Evolutionary conservation across 495 filamentous ascomycete species (phyloP).

Genomic region (Penicillium atrosanguineum): DNA sequence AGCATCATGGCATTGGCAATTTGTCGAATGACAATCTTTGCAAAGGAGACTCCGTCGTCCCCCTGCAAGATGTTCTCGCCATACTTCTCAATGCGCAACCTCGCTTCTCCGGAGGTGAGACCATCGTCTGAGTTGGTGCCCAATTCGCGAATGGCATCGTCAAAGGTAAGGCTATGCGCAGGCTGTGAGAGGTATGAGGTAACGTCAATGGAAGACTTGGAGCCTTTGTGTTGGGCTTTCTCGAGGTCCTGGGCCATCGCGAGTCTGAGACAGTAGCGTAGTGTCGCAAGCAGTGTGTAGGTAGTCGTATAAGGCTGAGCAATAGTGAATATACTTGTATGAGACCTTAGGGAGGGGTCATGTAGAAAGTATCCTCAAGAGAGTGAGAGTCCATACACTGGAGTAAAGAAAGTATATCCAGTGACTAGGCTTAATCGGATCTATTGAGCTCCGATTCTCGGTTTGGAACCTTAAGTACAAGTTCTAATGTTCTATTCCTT

Average conservation of each 20-base stretch:
- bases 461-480: constrained; percentile 13
- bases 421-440: background rate
- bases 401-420: background rate
- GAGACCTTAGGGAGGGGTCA: constrained; percentile 35
- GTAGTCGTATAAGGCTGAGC: background rate
- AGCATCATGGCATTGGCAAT: constrained; percentile 69
- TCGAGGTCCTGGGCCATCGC: constrained; percentile 45
- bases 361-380: constrained; percentile 34
- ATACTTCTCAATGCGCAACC: constrained; percentile 52
- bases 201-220: constrained; percentile 17
- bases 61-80: constrained; percentile 63
- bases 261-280: background rate
- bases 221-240: constrained; percentile 36
- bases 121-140: constrained; percentile 59
- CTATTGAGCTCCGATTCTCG: constrained; percentile 3
- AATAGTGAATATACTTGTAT: constrained; percentile 22
- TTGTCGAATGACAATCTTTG: constrained; percentile 58
- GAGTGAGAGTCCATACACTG: constrained; percentile 39
- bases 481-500: constrained; percentile 3
- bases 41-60: constrained; percentile 54
- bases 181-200: constrained; percentile 48
- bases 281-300: constrained; percentile 1
- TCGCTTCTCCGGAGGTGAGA: constrained; percentile 53
- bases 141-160: constrained; percentile 56
- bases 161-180: constrained; percentile 60